Evolutionary conservation across 148 eudicot genomes (phyloP), one percentile per base, ranked within the genome.

Genomic region (Amaranthus cruentus): DNA sequence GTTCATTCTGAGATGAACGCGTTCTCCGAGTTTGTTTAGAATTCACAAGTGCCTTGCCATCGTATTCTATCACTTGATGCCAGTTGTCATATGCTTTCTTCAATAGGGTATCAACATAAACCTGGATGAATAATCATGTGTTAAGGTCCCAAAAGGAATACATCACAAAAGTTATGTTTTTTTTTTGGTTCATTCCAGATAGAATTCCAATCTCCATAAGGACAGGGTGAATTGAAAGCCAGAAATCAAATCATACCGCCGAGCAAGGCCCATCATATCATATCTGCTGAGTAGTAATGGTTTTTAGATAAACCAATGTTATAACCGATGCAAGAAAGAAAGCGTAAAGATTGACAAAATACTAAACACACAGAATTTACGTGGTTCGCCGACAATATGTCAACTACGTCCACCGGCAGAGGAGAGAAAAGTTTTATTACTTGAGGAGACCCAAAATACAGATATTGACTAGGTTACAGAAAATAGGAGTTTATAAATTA

Each of bases 31-130:
- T 85, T 85, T 89, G 91, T 82, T 91, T 89, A 81, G 89, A 76
- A 71, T 81, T 85, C 74, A 88, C 55, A 47, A 93, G 86, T 47
- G 98, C 85, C 80, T 89, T 89, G 43, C 97, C 96, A 81, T 93
- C 98, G 72, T 91, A 93, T 84, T 91, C 98, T 10, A 93, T 84
- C 75, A 93, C 98, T 77, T 93, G 91, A 73, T 84, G 81, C 98
- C 98, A 93, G 58, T 93, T 91, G 15, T 93, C 98, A 72, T 93
- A 93, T 72, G 98, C 98, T 77, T 91, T 91, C 87, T 89, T 93
- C 81, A 93, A 86, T 72, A 85, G 83, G 18, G 88, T 73, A 81
- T 93, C 98, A 56, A 91, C 94, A 83, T 83, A 89, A 49, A 86
- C 87, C 98, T 93, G 83, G 61, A 83, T 66, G 65, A 62, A 51